Evolutionary conservation across 805 yeast genomes (phyloP), one percentile per base, ranked within the genome.

Genomic region (Barnettozyma populi): DNA sequence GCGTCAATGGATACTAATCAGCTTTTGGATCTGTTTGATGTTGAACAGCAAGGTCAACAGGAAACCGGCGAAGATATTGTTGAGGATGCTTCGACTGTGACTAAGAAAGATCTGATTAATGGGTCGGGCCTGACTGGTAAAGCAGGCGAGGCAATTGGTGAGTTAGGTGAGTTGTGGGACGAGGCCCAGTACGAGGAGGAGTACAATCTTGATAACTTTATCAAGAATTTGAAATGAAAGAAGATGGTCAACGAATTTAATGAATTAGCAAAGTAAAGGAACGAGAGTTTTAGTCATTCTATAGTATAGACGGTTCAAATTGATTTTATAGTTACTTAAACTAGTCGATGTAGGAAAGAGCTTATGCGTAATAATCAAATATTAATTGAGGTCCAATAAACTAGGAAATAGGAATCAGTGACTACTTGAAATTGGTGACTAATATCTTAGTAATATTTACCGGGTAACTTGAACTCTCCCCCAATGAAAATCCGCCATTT

Each of bases 1-100:
- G 80, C 88, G 3, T 87, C 97, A 0, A 94, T 94, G 99, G 97
- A 89, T 60, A 92, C 99, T 0, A 89, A 87, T 61, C 98, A 94
- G 66, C 73, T 94, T 50, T 70, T 94, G 36, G 98, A 94, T 61
- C 69, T 94, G 62, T 94, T 94, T 62, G 89, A 87, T 55, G 84
- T 84, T 6, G 86, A 84, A 45, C 87, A 80, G 37, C 66, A 63
- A 18, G 75, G 72, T 2, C 64, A 68, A 53, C 71, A 61, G 46
- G 71, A 66, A 4, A 56, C 63, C 3, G 57, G 50, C 13, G 70
- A 64, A 19, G 61, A 57, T 23, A 56, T 59, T 6, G 70, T 64
- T 18, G 65, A 59, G 16, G 69, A 62, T 7, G 61, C 57, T 13
- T 49, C 50, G 23, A 49, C 40, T 27, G 61, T 52, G 14, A 36